These are phyloP conservation scores for Wickerhamomyces canadensis DNA, from an alignment of 805 yeast genomes.

Conservation along the genomic window DNA sequence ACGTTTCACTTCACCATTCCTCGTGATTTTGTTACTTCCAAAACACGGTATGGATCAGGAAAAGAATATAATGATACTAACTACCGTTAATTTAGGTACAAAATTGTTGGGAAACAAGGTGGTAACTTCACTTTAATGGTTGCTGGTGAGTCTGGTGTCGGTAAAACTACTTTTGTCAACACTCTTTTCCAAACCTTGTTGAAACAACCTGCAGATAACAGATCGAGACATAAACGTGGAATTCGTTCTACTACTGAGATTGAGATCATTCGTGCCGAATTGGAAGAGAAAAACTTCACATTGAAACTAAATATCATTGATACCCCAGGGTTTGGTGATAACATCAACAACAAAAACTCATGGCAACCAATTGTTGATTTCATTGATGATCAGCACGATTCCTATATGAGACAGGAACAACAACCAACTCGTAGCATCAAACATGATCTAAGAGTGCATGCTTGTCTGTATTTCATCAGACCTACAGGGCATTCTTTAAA, in stretches of 20 bases:
- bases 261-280: constrained; percentile 70
- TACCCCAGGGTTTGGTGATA: constrained; percentile 93
- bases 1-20: constrained; percentile 5
- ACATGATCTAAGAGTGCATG: constrained; percentile 86
- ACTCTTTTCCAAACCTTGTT: constrained; percentile 74
- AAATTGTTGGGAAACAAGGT: constrained; percentile 69
- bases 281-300: constrained; percentile 79
- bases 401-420: constrained; percentile 87
- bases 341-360: constrained; percentile 75
- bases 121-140: constrained; percentile 77
- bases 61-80: no score
- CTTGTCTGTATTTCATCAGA: constrained; percentile 82
- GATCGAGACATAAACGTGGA: constrained; percentile 46
- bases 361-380: constrained; percentile 87
- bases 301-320: constrained; percentile 78
- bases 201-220: constrained; percentile 43
- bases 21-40: neutral
- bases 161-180: constrained; percentile 87
- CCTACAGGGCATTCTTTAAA: constrained; percentile 87
- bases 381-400: constrained; percentile 86
- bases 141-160: constrained; percentile 89
- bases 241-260: constrained; percentile 70
- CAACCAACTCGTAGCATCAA: constrained; percentile 69
- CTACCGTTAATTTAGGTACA: constrained; percentile 41
- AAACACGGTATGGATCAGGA: neutral